Percentiles rank a stretch among this genome's conserved stretches.
phyloP scores from a whole-genome alignment of 2,329 filamentous ascomycete species.

The Neopestalotiopsis clavispora region DNA sequence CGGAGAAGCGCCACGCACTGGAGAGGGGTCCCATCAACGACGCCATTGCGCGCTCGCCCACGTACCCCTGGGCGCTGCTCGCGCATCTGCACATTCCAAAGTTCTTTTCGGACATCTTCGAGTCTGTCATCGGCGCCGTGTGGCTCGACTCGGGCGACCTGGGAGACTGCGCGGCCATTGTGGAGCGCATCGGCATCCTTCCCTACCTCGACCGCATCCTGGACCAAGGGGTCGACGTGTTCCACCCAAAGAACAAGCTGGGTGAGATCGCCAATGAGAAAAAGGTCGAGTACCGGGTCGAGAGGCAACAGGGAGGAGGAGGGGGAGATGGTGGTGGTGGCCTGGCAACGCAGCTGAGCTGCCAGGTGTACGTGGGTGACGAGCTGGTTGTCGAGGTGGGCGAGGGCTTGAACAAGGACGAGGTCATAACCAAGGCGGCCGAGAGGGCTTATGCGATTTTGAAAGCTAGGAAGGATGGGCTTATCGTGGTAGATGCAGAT shows the following conservation, averaged over 20 bases:
- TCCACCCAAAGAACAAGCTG: constrained; percentile 72
- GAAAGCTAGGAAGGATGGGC: background rate
- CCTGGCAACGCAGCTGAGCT: constrained; percentile 38
- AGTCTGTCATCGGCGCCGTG: constrained; percentile 79
- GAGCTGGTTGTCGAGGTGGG: constrained; percentile 49
- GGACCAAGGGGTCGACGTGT: constrained; percentile 58
- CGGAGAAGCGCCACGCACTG: constrained; percentile 48
- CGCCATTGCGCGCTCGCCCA: constrained; percentile 51
- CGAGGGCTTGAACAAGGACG: constrained; percentile 52
- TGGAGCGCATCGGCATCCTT: constrained; percentile 69
- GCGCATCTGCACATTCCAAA: constrained; percentile 71
- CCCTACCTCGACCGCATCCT: constrained; percentile 66
- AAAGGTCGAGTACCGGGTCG: constrained; percentile 58
- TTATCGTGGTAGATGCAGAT: background rate
- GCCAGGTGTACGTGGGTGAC: constrained; percentile 55
- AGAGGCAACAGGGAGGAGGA: constrained; percentile 28
- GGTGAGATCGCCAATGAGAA: constrained; percentile 56
- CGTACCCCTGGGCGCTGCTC: constrained; percentile 81
- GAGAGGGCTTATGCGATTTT: constrained; percentile 42
- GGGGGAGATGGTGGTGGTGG: no score
- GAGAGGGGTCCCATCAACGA: constrained; percentile 54
- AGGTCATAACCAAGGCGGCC: constrained; percentile 62
- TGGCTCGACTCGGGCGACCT: constrained; percentile 79
- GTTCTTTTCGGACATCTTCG: constrained; percentile 83
- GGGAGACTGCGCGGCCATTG: constrained; percentile 61